Evolutionary conservation across 2,329 filamentous ascomycete genomes (phyloP), one percentile per base, ranked within the genome.

Genomic region (Cordyceps militaris): DNA sequence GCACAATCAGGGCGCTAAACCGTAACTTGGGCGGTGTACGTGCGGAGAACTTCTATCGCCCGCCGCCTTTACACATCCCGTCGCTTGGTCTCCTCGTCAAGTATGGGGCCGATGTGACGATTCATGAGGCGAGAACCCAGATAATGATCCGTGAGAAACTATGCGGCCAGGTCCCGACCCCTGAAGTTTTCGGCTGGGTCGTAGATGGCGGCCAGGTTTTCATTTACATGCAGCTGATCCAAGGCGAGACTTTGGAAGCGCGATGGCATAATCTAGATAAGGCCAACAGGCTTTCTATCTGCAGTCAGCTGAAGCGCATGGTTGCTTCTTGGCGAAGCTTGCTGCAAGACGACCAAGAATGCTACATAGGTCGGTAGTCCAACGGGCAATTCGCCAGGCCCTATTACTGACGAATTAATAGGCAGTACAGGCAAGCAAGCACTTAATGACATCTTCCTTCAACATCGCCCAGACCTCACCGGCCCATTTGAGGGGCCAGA

Each of bases 151-250:
- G 60, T 43, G 60, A 69, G 56, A 57, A 60, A n/a, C 53, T 71
- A 16, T 26, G 62, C 56, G 68, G 59, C 44, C 59, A 46, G 19
- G 62, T 67, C 1, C 62, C 63, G 4, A 52, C 66, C 8, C 63
- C 65, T 6, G 65, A 67, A 46, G 73, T 85, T 73, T 68, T 64
- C 32, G 64, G 60, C 9, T 67, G 63, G 64, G 34, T 30, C 38
- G 61, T 59, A 49, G 59, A 63, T 38, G 56, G 48, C 23, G 49
- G 47, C 3, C 61, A 66, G 64, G 63, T 1, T 52, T 68, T 67
- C 34, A 63, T 67, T 6, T 68, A 66, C 36, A 68, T 67, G 65
- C 49, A 60, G 21, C 49, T 66, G 3, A 42, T 67, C 7, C 23
- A 62, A 11, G 66, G 65, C 5, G 56, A 59, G 13, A 66, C 62